Evolutionary conservation across 257 asterid species (phyloP), one percentile per base, ranked within the genome.

Genomic region (Penstemon eatonii): DNA sequence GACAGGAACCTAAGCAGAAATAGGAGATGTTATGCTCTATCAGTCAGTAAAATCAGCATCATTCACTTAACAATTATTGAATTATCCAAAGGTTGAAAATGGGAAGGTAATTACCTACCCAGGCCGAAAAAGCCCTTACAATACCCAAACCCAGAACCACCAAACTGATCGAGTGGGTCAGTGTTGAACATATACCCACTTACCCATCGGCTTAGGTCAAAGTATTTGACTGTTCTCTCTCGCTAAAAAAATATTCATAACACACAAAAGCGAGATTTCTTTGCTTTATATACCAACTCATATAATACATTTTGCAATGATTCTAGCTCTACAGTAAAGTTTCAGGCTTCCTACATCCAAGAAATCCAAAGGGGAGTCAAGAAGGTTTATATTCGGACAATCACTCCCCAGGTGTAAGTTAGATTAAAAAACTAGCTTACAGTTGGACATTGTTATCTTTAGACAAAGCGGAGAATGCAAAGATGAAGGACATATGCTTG

Each of bases 1-100:
- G 62, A 66, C 85, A 62, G 96, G 83, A 64, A 87, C 96, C 99
- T 93, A 76, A 47, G 56, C 36, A 79, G 12, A 37, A 69, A 70
- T 19, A 62, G 40, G 60, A 60, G 55, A 60, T 60, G 69, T 56
- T 25, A 46, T 40, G 59, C 62, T 67, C 76, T 38, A 64, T 66
- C 63, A 13, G 58, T 45, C 44, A 60, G 55, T 72, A 15, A 69
- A 70, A 62, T 19, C 4, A 57, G 37, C 18, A 63, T 37, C 44
- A 38, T 43, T 45, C 13, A 55, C 38, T 15, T 4, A 33, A 15
- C 51, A 12, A 49, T 25, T 10, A 15, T 8, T 19, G 66, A 25
- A 25, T 25, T 25, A 25, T 25, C 33, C 33, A 25, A 25, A 25
- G 33, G 33, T 25, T 25, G 33, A 25, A 25, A 25, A 25, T 25